Base-by-base conservation (phyloP, 2,329 filamentous ascomycete genomes). In the Colletotrichum tanaceti region DNA sequence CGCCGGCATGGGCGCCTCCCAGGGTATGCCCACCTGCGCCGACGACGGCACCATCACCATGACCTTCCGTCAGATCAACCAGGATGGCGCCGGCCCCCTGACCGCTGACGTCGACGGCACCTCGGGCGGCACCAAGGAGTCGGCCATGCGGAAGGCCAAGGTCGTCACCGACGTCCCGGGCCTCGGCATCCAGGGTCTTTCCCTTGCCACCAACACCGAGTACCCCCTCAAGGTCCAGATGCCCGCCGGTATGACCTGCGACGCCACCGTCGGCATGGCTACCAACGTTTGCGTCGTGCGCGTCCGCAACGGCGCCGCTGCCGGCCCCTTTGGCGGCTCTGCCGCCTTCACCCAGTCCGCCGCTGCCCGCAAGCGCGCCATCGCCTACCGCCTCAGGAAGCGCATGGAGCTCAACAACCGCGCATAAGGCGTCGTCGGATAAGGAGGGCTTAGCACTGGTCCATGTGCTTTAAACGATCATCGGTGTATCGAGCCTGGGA, bases 31-130 rank as follows among this genome's bases (percentile, higher is more conserved):
- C 10, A 91, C 89, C 5, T 84, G 83, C 66, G 79, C 82, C 22
- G 87, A 90, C 67, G 83, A 88, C 63, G 89, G 90, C 70, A 84
- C 83, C 35, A 81, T 92, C 76, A 84, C 82, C 66, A 85, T 91
- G 85, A 88, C 85, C 69, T 91, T 87, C 81, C 88, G 89, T 77
- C 87, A 91, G 81, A 87, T 91, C 80, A 91, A 91, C 84, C 89
- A 91, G 77, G 89, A 91, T 73, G 89, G 89, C 24, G 90, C 89
- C 0, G 90, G 89, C 2, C 89, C 89, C 1, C 79, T 91, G 55
- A 85, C 81, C 38, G 89, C 89, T 10, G 81, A 82, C 50, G 81
- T 91, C 57, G 89, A 92, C 74, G 79, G 82, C 49, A 90, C 88
- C 32, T 91, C 88, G 1, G 89, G 87, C 41, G 90, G 89, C 62